Evolutionary conservation across 257 asterid species (phyloP).

Genomic region (Perilla frutescens): DNA sequence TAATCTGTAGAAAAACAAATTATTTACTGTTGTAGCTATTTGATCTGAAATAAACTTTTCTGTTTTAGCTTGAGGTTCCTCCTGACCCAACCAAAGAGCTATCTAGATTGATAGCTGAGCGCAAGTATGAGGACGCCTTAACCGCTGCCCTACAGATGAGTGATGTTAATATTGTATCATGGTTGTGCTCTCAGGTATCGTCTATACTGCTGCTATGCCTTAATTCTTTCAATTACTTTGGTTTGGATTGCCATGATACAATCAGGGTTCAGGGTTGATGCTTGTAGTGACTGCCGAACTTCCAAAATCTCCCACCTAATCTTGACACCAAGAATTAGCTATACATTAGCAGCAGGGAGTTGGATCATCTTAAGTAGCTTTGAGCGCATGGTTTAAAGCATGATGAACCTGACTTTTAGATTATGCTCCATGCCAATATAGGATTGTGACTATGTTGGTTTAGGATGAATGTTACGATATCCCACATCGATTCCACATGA

Average conservation of each 20-base stretch:
- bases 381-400: no score
- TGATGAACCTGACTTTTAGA: no score
- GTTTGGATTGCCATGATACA: constrained; percentile 24
- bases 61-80: constrained; percentile 77
- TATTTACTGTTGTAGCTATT: constrained; percentile 8
- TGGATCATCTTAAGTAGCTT: background rate
- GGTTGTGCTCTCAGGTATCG: constrained; percentile 96
- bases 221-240: background rate
- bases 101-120: constrained; percentile 79
- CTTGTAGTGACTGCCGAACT: background rate
- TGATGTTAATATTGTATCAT: constrained; percentile 83
- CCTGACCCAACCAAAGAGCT: constrained; percentile 94
- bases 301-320: constrained; percentile 6
- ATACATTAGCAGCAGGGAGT: background rate
- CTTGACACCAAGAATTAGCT: background rate
- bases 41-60: constrained; percentile 26
- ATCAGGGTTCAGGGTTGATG: background rate
- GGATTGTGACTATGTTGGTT: no score
- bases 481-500: no score
- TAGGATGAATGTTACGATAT: no score
- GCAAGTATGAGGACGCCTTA: constrained; percentile 91
- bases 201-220: constrained; percentile 6
- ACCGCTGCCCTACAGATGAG: constrained; percentile 86
- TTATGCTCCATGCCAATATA: no score
- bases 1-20: background rate